phyloP scores from a whole-genome alignment of 768 basidiomycete genomes.

The Pleurotus tuoliensis region DNA sequence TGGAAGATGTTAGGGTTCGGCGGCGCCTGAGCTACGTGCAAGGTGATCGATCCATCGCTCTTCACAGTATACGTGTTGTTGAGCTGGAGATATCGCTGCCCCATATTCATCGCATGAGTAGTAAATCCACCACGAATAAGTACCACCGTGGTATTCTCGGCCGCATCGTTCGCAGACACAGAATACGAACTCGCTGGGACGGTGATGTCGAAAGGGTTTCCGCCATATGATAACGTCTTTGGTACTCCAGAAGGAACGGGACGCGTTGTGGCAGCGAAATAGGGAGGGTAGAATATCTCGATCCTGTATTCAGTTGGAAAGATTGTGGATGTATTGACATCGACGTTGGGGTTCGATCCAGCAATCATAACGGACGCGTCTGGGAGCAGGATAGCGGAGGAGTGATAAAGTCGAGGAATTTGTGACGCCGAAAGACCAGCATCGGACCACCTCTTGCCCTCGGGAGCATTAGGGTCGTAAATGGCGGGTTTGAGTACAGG shows the following conservation, averaged over 20 bases:
- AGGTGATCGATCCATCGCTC: slow-evolving; percentile 66
- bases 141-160: slow-evolving; percentile 70
- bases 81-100: slow-evolving; percentile 76
- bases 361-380: slow-evolving; percentile 85
- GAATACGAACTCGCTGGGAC: slow-evolving; percentile 64
- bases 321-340: slow-evolving; percentile 58
- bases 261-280: slow-evolving; percentile 67
- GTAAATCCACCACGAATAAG: slow-evolving; percentile 84
- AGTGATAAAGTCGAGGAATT: slow-evolving; percentile 88
- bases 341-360: slow-evolving; percentile 91
- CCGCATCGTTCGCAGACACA: slow-evolving; percentile 64
- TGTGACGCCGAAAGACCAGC: slow-evolving; percentile 54
- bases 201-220: slow-evolving; percentile 70
- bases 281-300: slow-evolving; percentile 90
- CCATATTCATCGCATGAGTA: slow-evolving; percentile 87
- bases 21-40: slow-evolving; percentile 81
- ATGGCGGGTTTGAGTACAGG: slow-evolving; percentile 79
- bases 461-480: slow-evolving; percentile 72
- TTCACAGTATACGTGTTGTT: slow-evolving; percentile 84
- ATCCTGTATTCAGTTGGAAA: slow-evolving; percentile 80
- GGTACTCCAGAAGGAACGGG: slow-evolving; percentile 73
- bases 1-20: slow-evolving; percentile 84
- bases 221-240: slow-evolving; percentile 78
- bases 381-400: slow-evolving; percentile 83
- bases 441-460: slow-evolving; percentile 73